Evolutionary conservation across 78 protist genomes (phyloP), one percentile per base, ranked within the genome.

Genomic region (Bigelowiella natans): DNA sequence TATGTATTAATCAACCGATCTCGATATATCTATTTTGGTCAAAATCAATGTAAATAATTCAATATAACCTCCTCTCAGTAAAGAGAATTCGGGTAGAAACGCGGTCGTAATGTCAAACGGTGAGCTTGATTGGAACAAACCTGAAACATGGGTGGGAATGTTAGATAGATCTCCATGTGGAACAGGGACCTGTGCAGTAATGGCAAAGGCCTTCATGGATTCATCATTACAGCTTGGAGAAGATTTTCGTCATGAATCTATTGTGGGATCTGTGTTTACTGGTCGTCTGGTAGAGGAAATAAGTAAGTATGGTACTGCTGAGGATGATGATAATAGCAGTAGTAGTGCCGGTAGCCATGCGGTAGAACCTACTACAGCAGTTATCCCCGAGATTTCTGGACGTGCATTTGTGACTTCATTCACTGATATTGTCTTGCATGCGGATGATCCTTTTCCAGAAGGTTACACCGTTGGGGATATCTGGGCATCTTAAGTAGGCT

Each of bases 101-200:
- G 85, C 86, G 39, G 91, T 89, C 28, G 82, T 89, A 2, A 89
- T 89, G 91, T 89, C 86, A 40, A 88, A 88, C 38, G 84, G 83
- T 2, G 37, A 38, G 82, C 82, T 89, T 63, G n/a, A 18, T 1
- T 89, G 91, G 91, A 86, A 2, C 29, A 2, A 64, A 34, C 83
- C 63, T 37, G 28, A 0, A 86, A 89, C 91, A 37, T 73, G 86
- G 86, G 37, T 86, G 11, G 83, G 83, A 2, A 89, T 89, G 85
- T 1, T 89, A 29, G 91, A 89, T 63, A 39, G 91, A 31, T 89
- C 91, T 37, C 91, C 91, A 31, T 89, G 91, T 26, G 91, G 91
- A 18, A 64, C 91, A 1, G 91, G 91, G 82, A 89, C 91, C 31
- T 89, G 91, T 36, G 91, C 91, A 7, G 40, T 89, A n/a, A 89